phyloP scores from a whole-genome alignment of 768 basidiomycete species.

The Dioszegia aurantiaca region DNA sequence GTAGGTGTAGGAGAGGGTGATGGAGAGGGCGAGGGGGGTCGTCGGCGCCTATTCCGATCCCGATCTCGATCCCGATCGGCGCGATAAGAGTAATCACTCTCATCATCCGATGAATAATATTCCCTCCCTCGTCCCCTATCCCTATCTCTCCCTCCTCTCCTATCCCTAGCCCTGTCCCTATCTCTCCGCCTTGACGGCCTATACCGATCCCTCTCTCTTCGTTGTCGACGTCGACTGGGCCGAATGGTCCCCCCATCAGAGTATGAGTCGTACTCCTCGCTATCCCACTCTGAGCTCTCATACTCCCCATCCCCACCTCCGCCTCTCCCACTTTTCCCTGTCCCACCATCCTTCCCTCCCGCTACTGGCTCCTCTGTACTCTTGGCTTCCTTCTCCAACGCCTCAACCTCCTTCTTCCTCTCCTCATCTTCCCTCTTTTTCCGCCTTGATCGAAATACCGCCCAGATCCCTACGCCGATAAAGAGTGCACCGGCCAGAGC shows the following conservation, averaged over 20 bases:
- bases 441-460: conserved; percentile 20
- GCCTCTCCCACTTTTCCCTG: conserved; percentile 4
- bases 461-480: conserved; percentile 24
- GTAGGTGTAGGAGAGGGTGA: neutral
- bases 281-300: conserved; percentile 23
- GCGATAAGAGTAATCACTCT: conserved; percentile 17
- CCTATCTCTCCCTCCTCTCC: conserved; percentile 11
- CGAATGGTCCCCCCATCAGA: conserved; percentile 42
- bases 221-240: conserved; percentile 14
- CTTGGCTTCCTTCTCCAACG: conserved; percentile 18
- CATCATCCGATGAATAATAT: conserved; percentile 15
- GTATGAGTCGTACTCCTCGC: conserved; percentile 29
- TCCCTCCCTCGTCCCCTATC: conserved; percentile 4
- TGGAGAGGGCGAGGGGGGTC: neutral
- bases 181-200: too few species aligned
- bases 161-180: conserved; percentile 14
- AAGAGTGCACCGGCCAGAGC: conserved; percentile 23
- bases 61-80: neutral
- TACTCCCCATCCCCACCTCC: neutral
- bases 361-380: neutral
- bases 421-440: conserved; percentile 18
- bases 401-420: conserved; percentile 16
- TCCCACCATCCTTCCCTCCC: neutral
- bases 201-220: conserved; percentile 16
- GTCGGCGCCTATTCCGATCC: neutral